Evolutionary conservation across 345 rosid species (phyloP), one percentile per base, ranked within the genome.

Genomic region (Raphanus sativus): DNA sequence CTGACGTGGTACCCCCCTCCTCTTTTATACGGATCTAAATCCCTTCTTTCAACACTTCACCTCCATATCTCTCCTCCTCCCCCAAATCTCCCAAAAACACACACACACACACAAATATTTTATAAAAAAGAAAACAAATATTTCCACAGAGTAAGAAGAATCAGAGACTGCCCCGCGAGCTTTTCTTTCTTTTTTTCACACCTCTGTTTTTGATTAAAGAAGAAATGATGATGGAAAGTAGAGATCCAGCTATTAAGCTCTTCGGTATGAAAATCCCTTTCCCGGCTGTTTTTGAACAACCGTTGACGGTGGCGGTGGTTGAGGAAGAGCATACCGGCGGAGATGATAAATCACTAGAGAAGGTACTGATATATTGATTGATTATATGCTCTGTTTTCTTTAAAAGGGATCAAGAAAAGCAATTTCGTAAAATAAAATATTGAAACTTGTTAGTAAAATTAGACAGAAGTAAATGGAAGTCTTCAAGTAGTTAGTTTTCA

Each of bases 221-320:
- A 52, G 55, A 55, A 60, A 71, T 68, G 83, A 90, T 86, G 90
- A 79, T 62, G 48, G 83, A 82, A 64, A 88, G 10, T 80, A 81
- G 81, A 73, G 90, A 90, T 70, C 84, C 91, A 3, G 87, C 89
- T 62, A 86, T 93, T 80, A 91, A 67, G 86, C 94, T 93, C 83
- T 93, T 93, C 75, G 97, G 98, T 0, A 87, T 55, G 87, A 91
- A 85, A 67, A 89, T 93, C 38, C 83, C 87, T 26, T 77, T 93
- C 1, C 83, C 85, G 58, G 60, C 83, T 8, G 86, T 45, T 66
- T 48, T 59, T 59, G 45, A 71, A 3, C 60, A 71, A 4, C 60
- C 76, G 42, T 15, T 61, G 56, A 62, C 61, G 12, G 25, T 33
- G 3, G 71, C 6, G 21, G 16, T 16, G 0, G 64, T 21, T 9